Evolutionary conservation across 352 stramenopile genomes (phyloP).

Genomic region (Elongisporangium prolatum): DNA sequence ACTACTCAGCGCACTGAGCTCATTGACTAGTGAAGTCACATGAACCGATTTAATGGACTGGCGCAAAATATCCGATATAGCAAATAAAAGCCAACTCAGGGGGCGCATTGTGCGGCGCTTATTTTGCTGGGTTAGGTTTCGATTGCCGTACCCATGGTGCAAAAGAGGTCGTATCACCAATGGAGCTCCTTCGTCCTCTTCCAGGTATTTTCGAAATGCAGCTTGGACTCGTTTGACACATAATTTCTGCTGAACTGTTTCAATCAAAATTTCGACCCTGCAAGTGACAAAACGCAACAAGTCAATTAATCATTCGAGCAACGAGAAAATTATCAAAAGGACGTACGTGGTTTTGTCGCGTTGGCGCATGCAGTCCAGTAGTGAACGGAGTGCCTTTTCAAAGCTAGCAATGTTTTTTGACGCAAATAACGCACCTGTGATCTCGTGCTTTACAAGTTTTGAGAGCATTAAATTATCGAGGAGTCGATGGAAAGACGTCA

Average conservation of each 20-base stretch:
- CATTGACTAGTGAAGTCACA: constrained; percentile 22
- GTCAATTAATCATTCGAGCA: background rate
- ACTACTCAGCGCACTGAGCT: constrained; percentile 48
- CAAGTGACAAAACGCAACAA: background rate
- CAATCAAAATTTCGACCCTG: constrained; percentile 59
- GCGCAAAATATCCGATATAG: constrained; percentile 59
- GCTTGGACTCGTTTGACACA: constrained; percentile 67
- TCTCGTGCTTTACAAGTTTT: constrained; percentile 51
- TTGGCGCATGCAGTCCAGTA: constrained; percentile 65
- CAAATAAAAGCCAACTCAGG: constrained; percentile 46
- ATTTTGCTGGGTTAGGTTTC: constrained; percentile 9
- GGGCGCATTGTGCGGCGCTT: constrained; percentile 35
- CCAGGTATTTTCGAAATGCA: constrained; percentile 63
- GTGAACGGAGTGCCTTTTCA: constrained; percentile 52
- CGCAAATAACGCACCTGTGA: constrained; percentile 38
- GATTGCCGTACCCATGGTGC: constrained; percentile 49
- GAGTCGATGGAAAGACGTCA: constrained; percentile 58
- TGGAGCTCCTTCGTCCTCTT: constrained; percentile 54
- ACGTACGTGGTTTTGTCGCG: constrained; percentile 53
- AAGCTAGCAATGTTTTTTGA: constrained; percentile 57
- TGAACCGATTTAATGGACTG: constrained; percentile 28
- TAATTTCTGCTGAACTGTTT: constrained; percentile 66
- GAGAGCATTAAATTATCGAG: constrained; percentile 43
- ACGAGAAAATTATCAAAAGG: background rate
- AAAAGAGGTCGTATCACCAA: constrained; percentile 73